Evolutionary conservation across 768 basidiomycete genomes (phyloP).

Genomic region (Termitomyces sp.): DNA sequence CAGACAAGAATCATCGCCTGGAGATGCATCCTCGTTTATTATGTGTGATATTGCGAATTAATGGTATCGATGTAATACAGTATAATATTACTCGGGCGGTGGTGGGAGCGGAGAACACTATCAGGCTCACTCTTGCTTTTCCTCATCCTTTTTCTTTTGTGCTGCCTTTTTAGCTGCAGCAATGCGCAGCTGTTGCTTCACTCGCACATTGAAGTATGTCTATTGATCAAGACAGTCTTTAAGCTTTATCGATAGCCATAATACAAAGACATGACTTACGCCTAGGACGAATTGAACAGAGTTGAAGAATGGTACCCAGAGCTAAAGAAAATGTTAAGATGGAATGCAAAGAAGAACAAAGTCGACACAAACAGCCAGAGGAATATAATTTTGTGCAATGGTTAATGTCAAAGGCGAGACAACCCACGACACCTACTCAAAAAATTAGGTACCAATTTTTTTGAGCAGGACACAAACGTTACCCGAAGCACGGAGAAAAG

Average conservation of each 20-base stretch:
- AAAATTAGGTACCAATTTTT: not conserved
- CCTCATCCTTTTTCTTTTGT: slow-evolving; percentile 21
- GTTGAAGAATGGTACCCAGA: slow-evolving; percentile 90
- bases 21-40: slow-evolving; percentile 23
- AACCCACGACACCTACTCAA: slow-evolving; percentile 70
- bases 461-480: slow-evolving; percentile 12
- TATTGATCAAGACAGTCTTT: slow-evolving; percentile 19
- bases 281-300: slow-evolving; percentile 69
- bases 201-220: slow-evolving; percentile 71
- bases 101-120: not conserved
- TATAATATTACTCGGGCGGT: not conserved
- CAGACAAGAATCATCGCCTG: slow-evolving; percentile 23
- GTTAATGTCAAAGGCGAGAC: slow-evolving; percentile 69
- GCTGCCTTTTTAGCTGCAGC: slow-evolving; percentile 49
- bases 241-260: not conserved
- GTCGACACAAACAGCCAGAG: slow-evolving; percentile 52
- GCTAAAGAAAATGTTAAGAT: slow-evolving; percentile 30
- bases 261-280: slow-evolving; percentile 34
- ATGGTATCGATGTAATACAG: slow-evolving; percentile 11
- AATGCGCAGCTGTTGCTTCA: slow-evolving; percentile 52
- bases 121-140: not conserved
- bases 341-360: not conserved
- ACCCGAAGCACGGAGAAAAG: slow-evolving; percentile 74
- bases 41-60: slow-evolving; percentile 22
- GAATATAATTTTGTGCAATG: slow-evolving; percentile 75